Conservation (phyloP, 2,329 filamentous ascomycete species). For the Colletotrichum musae region DNA sequence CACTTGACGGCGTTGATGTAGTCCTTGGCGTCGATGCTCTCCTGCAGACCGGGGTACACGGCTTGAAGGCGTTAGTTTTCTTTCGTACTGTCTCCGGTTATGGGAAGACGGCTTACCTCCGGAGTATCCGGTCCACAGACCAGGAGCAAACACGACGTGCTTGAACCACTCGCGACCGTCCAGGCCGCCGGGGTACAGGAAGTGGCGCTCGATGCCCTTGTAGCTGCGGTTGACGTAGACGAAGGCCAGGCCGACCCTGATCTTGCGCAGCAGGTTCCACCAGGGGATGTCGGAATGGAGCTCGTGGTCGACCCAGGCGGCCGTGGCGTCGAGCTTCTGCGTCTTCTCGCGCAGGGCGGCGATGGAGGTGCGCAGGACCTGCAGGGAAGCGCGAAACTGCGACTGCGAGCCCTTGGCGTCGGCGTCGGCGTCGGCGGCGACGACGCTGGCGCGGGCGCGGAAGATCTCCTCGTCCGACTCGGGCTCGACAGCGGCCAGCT, state of each 20-base stretch:
- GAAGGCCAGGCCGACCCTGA: slow-evolving; percentile 75
- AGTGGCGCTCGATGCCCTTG: slow-evolving; percentile 86
- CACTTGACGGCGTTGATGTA: slow-evolving; percentile 71
- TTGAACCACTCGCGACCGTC: slow-evolving; percentile 92
- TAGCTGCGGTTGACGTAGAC: slow-evolving; percentile 82
- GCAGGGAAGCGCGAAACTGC: slow-evolving; percentile 57
- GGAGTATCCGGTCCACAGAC: slow-evolving; percentile 91
- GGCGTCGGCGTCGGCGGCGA: slow-evolving; percentile 37
- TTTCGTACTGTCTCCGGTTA: too few relatives aligned
- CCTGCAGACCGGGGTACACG: slow-evolving; percentile 74
- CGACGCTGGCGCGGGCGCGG: slow-evolving; percentile 41
- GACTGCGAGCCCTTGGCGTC: slow-evolving; percentile 52
- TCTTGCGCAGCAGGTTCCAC: slow-evolving; percentile 82
- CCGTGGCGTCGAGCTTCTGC: slow-evolving; percentile 60
- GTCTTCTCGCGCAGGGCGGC: slow-evolving; percentile 57
- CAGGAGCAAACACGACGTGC: slow-evolving; percentile 93
- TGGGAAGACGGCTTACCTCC: slow-evolving; percentile 69
- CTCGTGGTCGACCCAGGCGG: slow-evolving; percentile 59
- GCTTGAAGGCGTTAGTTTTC: slow-evolving; percentile 53
- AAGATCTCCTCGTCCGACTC: slow-evolving; percentile 49
- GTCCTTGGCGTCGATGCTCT: slow-evolving; percentile 73
- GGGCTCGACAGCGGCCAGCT: slow-evolving; percentile 54
- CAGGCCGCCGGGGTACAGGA: slow-evolving; percentile 81
- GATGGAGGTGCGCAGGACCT: slow-evolving; percentile 55
- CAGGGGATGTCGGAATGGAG: slow-evolving; percentile 74